Percentiles rank a stretch among this genome's conserved stretches.
Evolutionary conservation across 306 rosid genomes (phyloP).

Genomic region (Trifolium pratense): DNA sequence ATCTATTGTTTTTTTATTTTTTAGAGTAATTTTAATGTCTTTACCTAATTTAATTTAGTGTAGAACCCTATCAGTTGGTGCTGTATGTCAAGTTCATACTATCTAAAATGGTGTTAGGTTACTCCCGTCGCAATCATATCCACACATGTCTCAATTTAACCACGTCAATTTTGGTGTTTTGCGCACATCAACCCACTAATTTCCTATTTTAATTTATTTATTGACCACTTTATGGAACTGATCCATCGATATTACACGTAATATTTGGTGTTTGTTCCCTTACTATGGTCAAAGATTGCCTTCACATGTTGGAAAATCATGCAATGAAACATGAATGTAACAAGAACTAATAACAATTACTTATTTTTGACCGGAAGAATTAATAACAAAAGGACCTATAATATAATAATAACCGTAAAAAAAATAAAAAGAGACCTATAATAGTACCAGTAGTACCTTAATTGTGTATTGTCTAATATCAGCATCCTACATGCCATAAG

Average conservation of each 20-base stretch:
- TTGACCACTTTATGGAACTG: conserved; percentile 1
- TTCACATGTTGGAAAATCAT: not conserved
- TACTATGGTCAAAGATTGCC: not conserved
- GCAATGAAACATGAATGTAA: not conserved
- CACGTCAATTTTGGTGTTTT: conserved; percentile 50
- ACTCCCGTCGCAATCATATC: conserved; percentile 52
- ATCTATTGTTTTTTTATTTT: too few relatives aligned
- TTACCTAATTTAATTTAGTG: too few relatives aligned
- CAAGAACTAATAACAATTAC: not conserved
- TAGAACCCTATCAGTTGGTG: too few relatives aligned
- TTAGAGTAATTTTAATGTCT: too few relatives aligned
- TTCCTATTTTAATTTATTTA: not conserved
- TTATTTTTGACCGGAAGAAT: too few relatives aligned
- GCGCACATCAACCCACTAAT: conserved; percentile 44
- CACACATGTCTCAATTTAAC: conserved; percentile 39
- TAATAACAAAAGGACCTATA: not conserved
- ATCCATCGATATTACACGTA: not conserved
- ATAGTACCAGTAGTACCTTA: too few relatives aligned
- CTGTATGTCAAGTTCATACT: conserved; percentile 7
- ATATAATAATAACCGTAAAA: too few relatives aligned
- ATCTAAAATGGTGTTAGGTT: conserved; percentile 29
- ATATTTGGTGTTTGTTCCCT: not conserved
- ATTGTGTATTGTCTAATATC: too few relatives aligned
- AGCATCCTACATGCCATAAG: too few relatives aligned
- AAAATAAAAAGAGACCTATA: too few relatives aligned